Percentiles rank a stretch among this genome's conserved stretches.
Evolutionary conservation across 208 protist species (phyloP).

Genomic region (Endotrypanum monterogeii): DNA sequence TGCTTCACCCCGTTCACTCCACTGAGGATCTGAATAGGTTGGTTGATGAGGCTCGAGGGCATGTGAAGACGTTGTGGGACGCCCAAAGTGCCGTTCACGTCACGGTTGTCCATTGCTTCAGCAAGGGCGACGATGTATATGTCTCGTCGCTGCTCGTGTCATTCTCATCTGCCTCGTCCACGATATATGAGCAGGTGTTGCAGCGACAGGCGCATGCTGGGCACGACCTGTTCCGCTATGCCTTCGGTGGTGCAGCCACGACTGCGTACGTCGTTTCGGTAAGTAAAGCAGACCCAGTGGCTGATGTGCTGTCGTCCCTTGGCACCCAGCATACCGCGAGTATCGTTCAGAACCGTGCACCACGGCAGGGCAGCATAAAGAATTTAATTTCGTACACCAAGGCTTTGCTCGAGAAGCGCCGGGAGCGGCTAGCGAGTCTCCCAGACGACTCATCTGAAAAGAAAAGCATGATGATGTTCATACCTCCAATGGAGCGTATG

Average conservation of each 20-base stretch:
- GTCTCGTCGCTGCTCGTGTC: constrained; percentile 44
- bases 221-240: constrained; percentile 48
- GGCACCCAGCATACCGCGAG: constrained; percentile 25
- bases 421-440: constrained; percentile 22
- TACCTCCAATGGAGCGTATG: constrained; percentile 26
- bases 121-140: constrained; percentile 26
- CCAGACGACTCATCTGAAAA: constrained; percentile 10
- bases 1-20: constrained; percentile 25
- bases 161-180: constrained; percentile 26
- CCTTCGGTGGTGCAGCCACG: constrained; percentile 51
- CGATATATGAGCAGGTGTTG: constrained; percentile 30
- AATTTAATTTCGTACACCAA: constrained; percentile 48
- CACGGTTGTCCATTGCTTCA: constrained; percentile 42
- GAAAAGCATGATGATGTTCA: constrained; percentile 18
- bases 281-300: constrained; percentile 29
- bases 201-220: constrained; percentile 22
- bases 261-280: constrained; percentile 34
- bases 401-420: constrained; percentile 30
- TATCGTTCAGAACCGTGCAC: constrained; percentile 36
- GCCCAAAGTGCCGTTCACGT: constrained; percentile 36
- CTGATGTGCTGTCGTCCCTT: constrained; percentile 32
- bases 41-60: constrained; percentile 20
- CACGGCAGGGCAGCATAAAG: constrained; percentile 49
- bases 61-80: constrained; percentile 26
- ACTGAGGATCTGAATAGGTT: constrained; percentile 23